A percentile compares a stretch with the other conserved stretches of the same genome.
Conservation (phyloP, 176 grass and related monocot species). For the Tuctoria greenei region DNA sequence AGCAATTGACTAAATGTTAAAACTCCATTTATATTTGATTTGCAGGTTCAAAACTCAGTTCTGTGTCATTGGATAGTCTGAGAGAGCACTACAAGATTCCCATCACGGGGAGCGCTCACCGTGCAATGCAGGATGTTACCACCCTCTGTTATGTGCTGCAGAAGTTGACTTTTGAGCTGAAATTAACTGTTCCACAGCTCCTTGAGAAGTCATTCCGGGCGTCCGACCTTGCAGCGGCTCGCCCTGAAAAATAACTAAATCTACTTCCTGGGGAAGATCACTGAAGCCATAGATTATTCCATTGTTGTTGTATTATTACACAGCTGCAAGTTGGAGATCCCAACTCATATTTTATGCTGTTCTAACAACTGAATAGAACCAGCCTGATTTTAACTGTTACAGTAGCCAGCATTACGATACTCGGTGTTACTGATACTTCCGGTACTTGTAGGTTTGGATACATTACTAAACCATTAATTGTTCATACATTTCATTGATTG, state of each 20-base stretch:
- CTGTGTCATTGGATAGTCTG: conserved; percentile 40
- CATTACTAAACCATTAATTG: conserved; percentile 20
- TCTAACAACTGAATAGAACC: conserved; percentile 35
- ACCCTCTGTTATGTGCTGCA: conserved; percentile 66
- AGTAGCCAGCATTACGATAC: conserved; percentile 8
- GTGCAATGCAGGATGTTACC: conserved; percentile 71
- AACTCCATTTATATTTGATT: conserved; percentile 24
- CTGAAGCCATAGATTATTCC: conserved; percentile 29
- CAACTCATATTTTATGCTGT: conserved; percentile 31
- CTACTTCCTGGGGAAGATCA: background rate
- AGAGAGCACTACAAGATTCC: conserved; percentile 57
- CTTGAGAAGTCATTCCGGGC: conserved; percentile 57
- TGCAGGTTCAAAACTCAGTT: conserved; percentile 61
- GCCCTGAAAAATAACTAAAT: conserved; percentile 29
- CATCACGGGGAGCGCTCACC: conserved; percentile 49
- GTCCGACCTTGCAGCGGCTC: conserved; percentile 33
- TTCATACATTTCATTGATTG: background rate
- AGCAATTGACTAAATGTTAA: conserved; percentile 17
- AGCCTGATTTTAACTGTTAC: conserved; percentile 28
- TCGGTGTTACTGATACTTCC: conserved; percentile 31
- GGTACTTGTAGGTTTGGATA: background rate
- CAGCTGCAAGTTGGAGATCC: conserved; percentile 29
- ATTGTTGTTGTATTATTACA: conserved; percentile 34
- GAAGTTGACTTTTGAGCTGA: conserved; percentile 72
- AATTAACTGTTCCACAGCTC: conserved; percentile 61